Base-by-base conservation (phyloP, 768 basidiomycete genomes). In the Erythrobasidium yunnanense region DNA sequence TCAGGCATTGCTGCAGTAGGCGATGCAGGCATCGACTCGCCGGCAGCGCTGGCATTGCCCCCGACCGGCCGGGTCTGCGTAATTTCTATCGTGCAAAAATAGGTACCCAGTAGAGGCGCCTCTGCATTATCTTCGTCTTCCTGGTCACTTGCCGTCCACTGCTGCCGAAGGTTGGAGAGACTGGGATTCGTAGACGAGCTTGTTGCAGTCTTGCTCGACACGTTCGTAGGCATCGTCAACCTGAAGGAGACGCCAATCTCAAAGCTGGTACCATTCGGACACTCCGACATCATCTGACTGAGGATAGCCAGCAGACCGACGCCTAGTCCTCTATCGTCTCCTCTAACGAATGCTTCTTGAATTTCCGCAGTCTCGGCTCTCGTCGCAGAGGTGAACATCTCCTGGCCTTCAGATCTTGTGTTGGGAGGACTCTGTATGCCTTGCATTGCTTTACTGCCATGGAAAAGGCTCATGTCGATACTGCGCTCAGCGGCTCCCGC, bases 391-490 rank as follows among this genome's bases (percentile, higher is more conserved):
- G 11, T n/a, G n/a, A n/a, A 42, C 11, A 42, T n/a, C 11, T n/a
- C 38, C 11, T n/a, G 11, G 38, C 38, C 38, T 42, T 42, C n/a
- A n/a, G 38, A 42, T n/a, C 11, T n/a, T 42, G 38, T 42, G 27
- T 22, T 22, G 27, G 11, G 38, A 11, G 38, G n/a, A 42, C 11
- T 42, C 38, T 11, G n/a, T 8, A 23, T 25, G 17, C 17, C 11
- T 7, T 51, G 49, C 49, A 15, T 8, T 15, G 17, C 25, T 51
- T 29, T 45, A 2, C 23, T 23, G 1, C 68, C 68, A 50, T 69
- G 68, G 34, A 55, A 69, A 11, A 71, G 65, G 17, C 69, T 68
- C 7, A 73, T 49, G 54, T 73, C 73, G 60, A 73, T 62, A 1
- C 70, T 70, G 38, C 66, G 34, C 22, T 70, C 60, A 0, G 65